Evolutionary conservation across 805 yeast species (phyloP), one percentile per base, ranked within the genome.

Genomic region (Spathaspora boniae): DNA sequence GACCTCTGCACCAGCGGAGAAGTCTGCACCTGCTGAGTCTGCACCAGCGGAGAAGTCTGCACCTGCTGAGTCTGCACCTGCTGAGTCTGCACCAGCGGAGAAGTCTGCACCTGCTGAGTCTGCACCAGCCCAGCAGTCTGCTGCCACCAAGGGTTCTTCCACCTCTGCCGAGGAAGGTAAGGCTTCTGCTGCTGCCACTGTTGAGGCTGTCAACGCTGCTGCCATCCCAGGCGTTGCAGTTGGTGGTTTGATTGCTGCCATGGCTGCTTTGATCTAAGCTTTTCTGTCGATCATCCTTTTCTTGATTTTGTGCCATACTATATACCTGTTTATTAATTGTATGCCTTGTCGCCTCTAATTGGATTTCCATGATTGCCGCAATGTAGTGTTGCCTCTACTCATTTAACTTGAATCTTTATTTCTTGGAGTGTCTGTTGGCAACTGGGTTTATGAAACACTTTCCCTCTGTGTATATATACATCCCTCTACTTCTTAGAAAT

Each of bases 61-160:
- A 52, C 84, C 91, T 41, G 98, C 97, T 0, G 98, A 89, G 60
- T 89, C 97, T 0, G 89, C 98, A 11, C 86, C 89, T 45, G 89
- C 98, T 2, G 89, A 89, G 9, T 27, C 33, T 14, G 15, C 31
- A n/a, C 14, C 35, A 23, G 11, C 34, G 25, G 5, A 26, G n/a
- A 26, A 9, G 11, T 26, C 22, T 28, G 26, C 16, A n/a, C 7
- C 16, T 20, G n/a, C 11, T 22, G 26, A 32, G 9, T 9, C 26
- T 19, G 26, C 29, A 15, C 9, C n/a, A 6, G 29, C 16, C 17
- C 11, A 20, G 4, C 16, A 31, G 5, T 16, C 3, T 26, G 25
- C 30, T 12, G 38, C 15, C 19, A 4, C 24, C 6, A n/a, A 29
- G 16, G 16, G 29, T 11, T 4, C 26, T 15, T 15, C 25, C 9